These are phyloP conservation scores for Diaporthe amygdali DNA, from an alignment of 2,329 filamentous ascomycete species.

Conservation along the genomic window DNA sequence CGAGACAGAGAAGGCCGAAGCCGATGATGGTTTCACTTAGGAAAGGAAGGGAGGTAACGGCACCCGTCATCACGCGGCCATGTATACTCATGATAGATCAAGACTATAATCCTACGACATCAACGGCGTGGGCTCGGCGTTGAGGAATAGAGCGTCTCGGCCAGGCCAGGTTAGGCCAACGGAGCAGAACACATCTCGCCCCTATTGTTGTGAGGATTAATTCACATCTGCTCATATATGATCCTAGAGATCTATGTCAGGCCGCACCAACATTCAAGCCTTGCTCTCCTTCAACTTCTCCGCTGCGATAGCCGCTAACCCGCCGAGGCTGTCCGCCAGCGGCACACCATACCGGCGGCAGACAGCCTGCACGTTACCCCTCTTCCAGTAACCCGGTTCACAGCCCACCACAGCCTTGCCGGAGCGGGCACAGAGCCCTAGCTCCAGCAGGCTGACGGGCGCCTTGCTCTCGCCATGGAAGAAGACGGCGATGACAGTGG, in stretches of 20 bases:
- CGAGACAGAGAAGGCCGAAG: background rate
- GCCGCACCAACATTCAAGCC: background rate
- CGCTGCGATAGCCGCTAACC: conserved; percentile 34
- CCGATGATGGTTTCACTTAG: conserved; percentile 35
- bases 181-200: background rate
- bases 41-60: background rate
- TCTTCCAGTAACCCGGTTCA: conserved; percentile 56
- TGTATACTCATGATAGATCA: conserved; percentile 23
- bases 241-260: background rate
- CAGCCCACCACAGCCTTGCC: conserved; percentile 59
- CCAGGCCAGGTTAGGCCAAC: background rate
- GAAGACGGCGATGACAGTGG: conserved; percentile 61
- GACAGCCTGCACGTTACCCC: conserved; percentile 65
- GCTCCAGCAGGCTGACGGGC: conserved; percentile 64
- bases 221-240: background rate
- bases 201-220: background rate
- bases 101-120: conserved; percentile 8
- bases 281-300: background rate
- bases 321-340: conserved; percentile 46
- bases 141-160: background rate
- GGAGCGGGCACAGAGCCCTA: conserved; percentile 55
- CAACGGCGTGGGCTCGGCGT: background rate
- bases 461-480: conserved; percentile 58
- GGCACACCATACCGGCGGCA: conserved; percentile 54
- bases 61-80: background rate